Evolutionary conservation across 768 basidiomycete genomes (phyloP).

Genomic region (Serendipita sp.): DNA sequence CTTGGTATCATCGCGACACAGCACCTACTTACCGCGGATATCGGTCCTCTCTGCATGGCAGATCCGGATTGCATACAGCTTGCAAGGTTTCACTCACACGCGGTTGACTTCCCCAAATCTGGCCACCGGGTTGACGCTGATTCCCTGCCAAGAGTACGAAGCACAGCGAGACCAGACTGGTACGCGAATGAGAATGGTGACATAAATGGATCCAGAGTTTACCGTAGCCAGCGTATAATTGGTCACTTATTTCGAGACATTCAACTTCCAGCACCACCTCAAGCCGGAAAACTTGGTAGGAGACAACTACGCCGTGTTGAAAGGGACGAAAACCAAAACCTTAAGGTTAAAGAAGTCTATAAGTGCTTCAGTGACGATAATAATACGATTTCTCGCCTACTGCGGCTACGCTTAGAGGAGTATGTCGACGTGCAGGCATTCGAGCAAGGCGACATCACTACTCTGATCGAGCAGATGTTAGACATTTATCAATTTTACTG

Average conservation of each 20-base stretch:
- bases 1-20: constrained; percentile 13
- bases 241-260: constrained; percentile 57
- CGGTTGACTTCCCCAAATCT: constrained; percentile 13
- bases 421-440: neutral
- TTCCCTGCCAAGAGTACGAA: constrained; percentile 5
- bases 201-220: constrained; percentile 41
- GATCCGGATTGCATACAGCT: constrained; percentile 11
- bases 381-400: neutral
- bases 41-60: neutral
- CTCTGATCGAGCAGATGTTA: neutral
- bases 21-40: constrained; percentile 14
- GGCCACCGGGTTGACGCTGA: neutral
- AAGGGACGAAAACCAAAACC: neutral
- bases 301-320: constrained; percentile 15
- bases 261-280: constrained; percentile 21
- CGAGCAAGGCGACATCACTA: neutral
- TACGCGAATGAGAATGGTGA: constrained; percentile 33
- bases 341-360: neutral
- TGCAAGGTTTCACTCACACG: constrained; percentile 12
- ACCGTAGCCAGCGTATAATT: constrained; percentile 51
- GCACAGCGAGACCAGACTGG: constrained; percentile 58
- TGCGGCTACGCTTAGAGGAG: constrained; percentile 4
- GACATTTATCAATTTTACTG: constrained; percentile 35
- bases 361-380: too few species aligned
- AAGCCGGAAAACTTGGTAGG: constrained; percentile 13